Base-by-base conservation (phyloP, 2,329 filamentous ascomycete genomes). In the Ceratocystis cacaofunesta region DNA sequence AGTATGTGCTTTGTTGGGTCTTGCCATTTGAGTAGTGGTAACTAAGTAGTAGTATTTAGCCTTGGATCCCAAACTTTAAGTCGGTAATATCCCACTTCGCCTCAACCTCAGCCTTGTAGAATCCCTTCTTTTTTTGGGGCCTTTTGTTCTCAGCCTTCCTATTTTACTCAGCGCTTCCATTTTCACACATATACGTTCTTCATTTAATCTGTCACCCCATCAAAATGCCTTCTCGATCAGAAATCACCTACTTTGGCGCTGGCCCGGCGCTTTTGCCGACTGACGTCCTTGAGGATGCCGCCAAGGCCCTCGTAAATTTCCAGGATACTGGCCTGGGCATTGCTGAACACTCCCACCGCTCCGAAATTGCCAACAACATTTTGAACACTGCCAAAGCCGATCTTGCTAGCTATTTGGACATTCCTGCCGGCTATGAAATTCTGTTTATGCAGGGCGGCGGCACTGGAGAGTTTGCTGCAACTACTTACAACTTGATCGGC, bases 301-400 rank as follows among this genome's bases (percentile, higher is more conserved):
- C 90, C 1, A 75, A 84, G 73, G 88, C 89, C 1, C 85, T 97
- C 3, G 76, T 95, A 69, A 88, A 96, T 79, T 95, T 85, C 78
- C 79, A 92, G 60, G 80, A 83, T 73, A 89, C 85, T 48, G 92
- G 92, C 66, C 81, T 96, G 65, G 91, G 91, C 63, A 82, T 96
- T 55, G 90, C 89, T 69, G 92, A 97, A 76, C 90, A 95, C 74
- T 92, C 88, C 8, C 92, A 97, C 75, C 89, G 92, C 69, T 95
- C 89, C 15, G 80, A 83, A 68, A 82, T 89, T 57, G 92, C 92
- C 30, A 82, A 84, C 69, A 83, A 85, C 68, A 90, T 97, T 71
- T 82, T 97, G 70, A 85, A 88, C 68, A 81, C 89, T 69, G 82
- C 90, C 68, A 94, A 95, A 74, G 82, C 84, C 43, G 85, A 88